Evolutionary conservation across 2,329 filamentous ascomycete genomes (phyloP), one percentile per base, ranked within the genome.

Genomic region (Pseudophaeomoniella oleicola): DNA sequence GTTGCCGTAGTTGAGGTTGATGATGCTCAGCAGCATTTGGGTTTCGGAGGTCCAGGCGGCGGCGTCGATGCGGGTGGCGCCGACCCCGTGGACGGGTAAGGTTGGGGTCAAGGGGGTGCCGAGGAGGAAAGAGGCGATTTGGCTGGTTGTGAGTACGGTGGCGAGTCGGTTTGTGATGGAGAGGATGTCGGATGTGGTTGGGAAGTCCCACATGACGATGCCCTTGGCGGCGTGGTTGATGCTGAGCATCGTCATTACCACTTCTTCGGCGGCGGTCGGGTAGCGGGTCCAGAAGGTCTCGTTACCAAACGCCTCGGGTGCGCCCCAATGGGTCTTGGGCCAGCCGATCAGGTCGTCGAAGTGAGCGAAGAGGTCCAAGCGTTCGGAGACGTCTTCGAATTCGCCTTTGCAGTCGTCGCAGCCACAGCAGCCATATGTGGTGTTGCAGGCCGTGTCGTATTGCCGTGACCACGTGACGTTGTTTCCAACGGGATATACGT

Each of bases 401-500:
- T 49, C 50, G 36, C 68, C 70, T 2, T 51, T 44, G 50, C 74
- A 78, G 51, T 71, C 66, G 48, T 78, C 74, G 51, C 75, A 78
- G 5, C 73, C 74, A 53, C 72, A 76, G 54, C 71, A 68, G 42
- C 73, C 73, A 36, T 75, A 69, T 0, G 72, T 77, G 3, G 54
- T 41, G 51, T 77, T 78, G 50, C 69, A 74, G 0, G 54, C 51
- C 0, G 72, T 78, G 39, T 63, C 59, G 61, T 71, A 78, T 3
- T 54, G 53, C 30, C 64, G 64, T 5, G 64, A 71, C 44, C 58
- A 72, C 2, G 60, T 67, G 3, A 63, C 54, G 53, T 75, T 73
- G 44, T 69, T 67, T 18, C 63, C 69, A 41, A 78, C 62, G 1
- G 73, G 72, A 49, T 78, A 78, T 1, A 65, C 63, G 45, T 78